Conservation (phyloP, 139 green algal species). For the Picochlorum sp. region DNA sequence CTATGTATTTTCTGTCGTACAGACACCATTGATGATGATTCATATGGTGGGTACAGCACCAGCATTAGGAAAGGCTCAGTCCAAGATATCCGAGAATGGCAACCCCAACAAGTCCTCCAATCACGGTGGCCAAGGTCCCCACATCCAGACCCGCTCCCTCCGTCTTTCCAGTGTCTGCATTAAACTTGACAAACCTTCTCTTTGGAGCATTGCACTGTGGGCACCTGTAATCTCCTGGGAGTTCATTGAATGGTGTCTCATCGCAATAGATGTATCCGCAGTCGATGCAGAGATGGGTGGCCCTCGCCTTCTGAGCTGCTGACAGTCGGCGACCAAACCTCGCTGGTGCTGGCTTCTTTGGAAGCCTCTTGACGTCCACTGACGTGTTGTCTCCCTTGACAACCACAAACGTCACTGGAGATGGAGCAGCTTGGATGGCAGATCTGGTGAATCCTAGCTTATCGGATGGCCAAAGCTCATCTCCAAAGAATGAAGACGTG, state of each 20-base stretch:
- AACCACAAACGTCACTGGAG: conserved; percentile 62
- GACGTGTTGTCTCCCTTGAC: conserved; percentile 77
- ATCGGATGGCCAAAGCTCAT: conserved; percentile 94
- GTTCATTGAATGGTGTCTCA: conserved; percentile 47
- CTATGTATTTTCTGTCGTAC: neutral
- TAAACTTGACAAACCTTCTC: conserved; percentile 85
- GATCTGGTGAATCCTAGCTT: conserved; percentile 56
- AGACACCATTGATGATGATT: too few relatives aligned
- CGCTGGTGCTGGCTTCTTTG: conserved; percentile 79
- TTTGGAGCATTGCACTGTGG: conserved; percentile 89
- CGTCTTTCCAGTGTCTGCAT: conserved; percentile 55
- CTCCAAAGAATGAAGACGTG: conserved; percentile 89
- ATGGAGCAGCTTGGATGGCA: conserved; percentile 48
- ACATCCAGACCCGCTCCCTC: conserved; percentile 41
- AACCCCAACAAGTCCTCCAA: conserved; percentile 49
- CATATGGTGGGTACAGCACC: too few relatives aligned
- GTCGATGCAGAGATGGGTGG: conserved; percentile 94
- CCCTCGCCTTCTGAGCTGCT: conserved; percentile 65
- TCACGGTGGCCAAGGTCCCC: conserved; percentile 65
- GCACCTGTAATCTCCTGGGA: conserved; percentile 53
- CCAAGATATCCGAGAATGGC: conserved; percentile 50
- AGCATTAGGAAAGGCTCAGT: conserved; percentile 21
- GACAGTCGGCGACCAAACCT: conserved; percentile 90
- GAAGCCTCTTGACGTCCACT: conserved; percentile 81
- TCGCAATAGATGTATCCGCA: conserved; percentile 53